Base-by-base conservation (phyloP, 2,329 filamentous ascomycete genomes). In the Cordyceps cicadae region DNA sequence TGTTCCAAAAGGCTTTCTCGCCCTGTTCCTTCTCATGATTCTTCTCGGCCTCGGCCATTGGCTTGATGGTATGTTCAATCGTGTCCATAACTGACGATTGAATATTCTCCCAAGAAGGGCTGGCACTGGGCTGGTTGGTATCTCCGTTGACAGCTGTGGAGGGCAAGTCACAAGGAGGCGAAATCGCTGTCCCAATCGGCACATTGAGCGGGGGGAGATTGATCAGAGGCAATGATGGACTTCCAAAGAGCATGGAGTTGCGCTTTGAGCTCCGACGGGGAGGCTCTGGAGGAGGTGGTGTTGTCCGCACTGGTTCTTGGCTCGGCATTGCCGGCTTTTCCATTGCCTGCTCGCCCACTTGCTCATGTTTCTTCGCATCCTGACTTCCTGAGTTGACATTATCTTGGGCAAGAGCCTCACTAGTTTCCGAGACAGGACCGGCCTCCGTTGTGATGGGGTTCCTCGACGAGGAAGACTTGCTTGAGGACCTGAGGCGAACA, bases 221-320 rank as follows among this genome's bases (percentile, higher is more conserved):
- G 43, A 55, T 43, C 14, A 54, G 43, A 11, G 51, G 54, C 54
- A 50, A 45, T 14, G 62, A 60, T 14, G 54, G 51, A 21, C 62
- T 61, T 15, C 65, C 48, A 46, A 55, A 66, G 12, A 60, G 37
- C 6, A 61, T 39, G 3, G 69, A 68, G 52, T 48, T 59, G 41
- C 70, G 64, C 56, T 67, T 70, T 3, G 69, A 65, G 51, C 69
- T 70, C 61, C 68, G 66, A 14, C 63, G 64, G 15, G 70, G 70
- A 11, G 70, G 70, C 26, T 67, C 66, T 1, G 67, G 69, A 8
- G 68, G 67, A 21, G 64, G 63, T 8, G 58, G 43, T 12, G 57
- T 60, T n/a, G 39, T 53, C n/a, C 51, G 41, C 15, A 49, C 19
- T 6, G 50, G 57, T 29, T 54, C 50, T 19, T 21, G 29, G 17